Evolutionary conservation across 2,329 filamentous ascomycete species (phyloP).

Genomic region (Cercospora brassicicola): DNA sequence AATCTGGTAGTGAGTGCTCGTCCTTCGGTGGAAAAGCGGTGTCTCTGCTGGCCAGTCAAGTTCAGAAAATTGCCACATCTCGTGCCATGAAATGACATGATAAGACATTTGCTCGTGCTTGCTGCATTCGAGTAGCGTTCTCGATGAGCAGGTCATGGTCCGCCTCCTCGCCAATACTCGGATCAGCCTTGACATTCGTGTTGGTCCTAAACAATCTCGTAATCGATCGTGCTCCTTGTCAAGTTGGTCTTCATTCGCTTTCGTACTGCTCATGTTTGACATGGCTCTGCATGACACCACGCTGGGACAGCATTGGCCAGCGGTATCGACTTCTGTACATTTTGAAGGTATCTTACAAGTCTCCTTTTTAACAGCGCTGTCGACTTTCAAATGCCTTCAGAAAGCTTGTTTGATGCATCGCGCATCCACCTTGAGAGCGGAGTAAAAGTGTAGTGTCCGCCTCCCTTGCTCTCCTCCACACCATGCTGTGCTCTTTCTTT

Average conservation of each 20-base stretch:
- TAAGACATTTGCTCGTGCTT: not conserved
- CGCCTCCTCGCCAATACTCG: not conserved
- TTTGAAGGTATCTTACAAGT: constrained; percentile 5
- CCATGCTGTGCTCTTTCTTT: constrained; percentile 12
- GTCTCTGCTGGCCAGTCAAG: not conserved
- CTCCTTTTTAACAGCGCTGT: not conserved
- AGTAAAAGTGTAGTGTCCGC: not conserved
- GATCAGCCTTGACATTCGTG: not conserved
- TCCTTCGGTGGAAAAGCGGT: not conserved
- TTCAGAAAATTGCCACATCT: not conserved
- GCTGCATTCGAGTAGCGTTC: not conserved
- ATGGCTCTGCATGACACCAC: not conserved
- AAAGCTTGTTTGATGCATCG: not conserved
- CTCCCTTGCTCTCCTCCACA: not conserved
- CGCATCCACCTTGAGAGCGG: constrained; percentile 6
- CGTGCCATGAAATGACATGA: not conserved
- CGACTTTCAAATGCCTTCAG: not conserved
- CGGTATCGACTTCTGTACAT: constrained; percentile 7
- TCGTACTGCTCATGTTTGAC: not conserved
- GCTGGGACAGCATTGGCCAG: not conserved
- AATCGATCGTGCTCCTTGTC: not conserved
- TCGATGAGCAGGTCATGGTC: not conserved
- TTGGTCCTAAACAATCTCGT: not conserved
- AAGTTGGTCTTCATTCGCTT: not conserved
- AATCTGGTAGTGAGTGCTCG: not conserved